Percentiles rank a stretch among this genome's conserved stretches.
phyloP scores from a whole-genome alignment of 2,329 filamentous ascomycete genomes.

The Clonostachys chloroleuca region DNA sequence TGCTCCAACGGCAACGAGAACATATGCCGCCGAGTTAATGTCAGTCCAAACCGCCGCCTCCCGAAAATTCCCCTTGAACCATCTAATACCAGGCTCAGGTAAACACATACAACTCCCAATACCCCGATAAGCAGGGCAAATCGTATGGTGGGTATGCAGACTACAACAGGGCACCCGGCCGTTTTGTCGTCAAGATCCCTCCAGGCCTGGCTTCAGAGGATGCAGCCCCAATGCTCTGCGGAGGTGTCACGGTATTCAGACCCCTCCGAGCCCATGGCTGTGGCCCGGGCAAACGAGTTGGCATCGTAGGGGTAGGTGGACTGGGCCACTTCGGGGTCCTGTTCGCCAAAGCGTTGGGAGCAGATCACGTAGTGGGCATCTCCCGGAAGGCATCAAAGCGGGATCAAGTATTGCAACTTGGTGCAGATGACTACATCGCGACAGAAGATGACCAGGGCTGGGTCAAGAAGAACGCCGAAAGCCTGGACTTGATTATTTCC shows the following conservation, averaged over 20 bases:
- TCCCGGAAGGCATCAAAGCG: slow-evolving; percentile 48
- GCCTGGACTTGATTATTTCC: slow-evolving; percentile 54
- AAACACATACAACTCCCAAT: not conserved
- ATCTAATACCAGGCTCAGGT: slow-evolving; percentile 20
- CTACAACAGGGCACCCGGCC: slow-evolving; percentile 8
- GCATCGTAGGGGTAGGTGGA: slow-evolving; percentile 63
- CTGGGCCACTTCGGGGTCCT: slow-evolving; percentile 66
- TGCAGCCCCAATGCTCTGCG: slow-evolving; percentile 65
- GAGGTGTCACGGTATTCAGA: slow-evolving; percentile 62
- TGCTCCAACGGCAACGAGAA: slow-evolving; percentile 32
- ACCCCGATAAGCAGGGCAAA: not conserved
- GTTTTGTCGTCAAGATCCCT: slow-evolving; percentile 48
- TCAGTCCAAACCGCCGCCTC: not conserved
- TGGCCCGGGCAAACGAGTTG: slow-evolving; percentile 64
- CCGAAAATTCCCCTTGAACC: slow-evolving; percentile 32
- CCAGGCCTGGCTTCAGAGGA: slow-evolving; percentile 29
- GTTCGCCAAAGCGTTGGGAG: slow-evolving; percentile 63
- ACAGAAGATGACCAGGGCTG: slow-evolving; percentile 46
- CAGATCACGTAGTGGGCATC: slow-evolving; percentile 57
- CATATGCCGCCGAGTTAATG: slow-evolving; percentile 29
- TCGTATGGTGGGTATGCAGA: slow-evolving; percentile 2
- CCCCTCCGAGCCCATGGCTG: slow-evolving; percentile 59
- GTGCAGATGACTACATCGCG: slow-evolving; percentile 45
- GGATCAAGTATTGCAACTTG: slow-evolving; percentile 50
- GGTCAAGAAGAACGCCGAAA: slow-evolving; percentile 42